Conservation (phyloP, 495 filamentous ascomycete genomes). For the Aspergillus nidulans region DNA sequence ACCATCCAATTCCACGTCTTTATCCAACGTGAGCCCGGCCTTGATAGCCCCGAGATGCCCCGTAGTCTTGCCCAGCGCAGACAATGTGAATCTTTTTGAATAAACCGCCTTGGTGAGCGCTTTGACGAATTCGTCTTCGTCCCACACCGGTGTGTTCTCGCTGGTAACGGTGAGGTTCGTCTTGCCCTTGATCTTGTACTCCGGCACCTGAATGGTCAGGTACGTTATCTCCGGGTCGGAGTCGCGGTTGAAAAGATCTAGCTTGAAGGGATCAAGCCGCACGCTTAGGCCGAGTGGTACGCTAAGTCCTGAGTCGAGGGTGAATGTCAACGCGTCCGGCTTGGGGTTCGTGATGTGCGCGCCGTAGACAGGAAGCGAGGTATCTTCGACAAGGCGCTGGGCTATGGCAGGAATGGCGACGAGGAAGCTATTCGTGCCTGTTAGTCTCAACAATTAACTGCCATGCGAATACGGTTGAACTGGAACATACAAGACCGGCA, state of each 20-base stretch:
- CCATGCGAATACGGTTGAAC: not conserved
- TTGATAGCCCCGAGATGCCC: conserved; percentile 36
- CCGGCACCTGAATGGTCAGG: conserved; percentile 28
- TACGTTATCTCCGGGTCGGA: conserved; percentile 29
- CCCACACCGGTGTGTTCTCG: conserved; percentile 32
- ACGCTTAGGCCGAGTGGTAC: conserved; percentile 30
- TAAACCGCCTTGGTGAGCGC: conserved; percentile 37
- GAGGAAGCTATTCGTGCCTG: conserved; percentile 18
- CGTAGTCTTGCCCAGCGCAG: conserved; percentile 28
- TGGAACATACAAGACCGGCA: conserved; percentile 37
- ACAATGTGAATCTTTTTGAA: conserved; percentile 28
- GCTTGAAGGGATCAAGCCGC: conserved; percentile 27
- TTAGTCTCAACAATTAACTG: not conserved
- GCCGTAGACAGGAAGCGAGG: conserved; percentile 31
- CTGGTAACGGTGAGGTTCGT: conserved; percentile 31
- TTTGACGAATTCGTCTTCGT: conserved; percentile 33
- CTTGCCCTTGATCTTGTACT: conserved; percentile 29
- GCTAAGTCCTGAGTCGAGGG: conserved; percentile 30
- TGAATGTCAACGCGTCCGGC: conserved; percentile 31
- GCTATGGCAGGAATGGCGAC: conserved; percentile 38
- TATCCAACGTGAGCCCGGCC: conserved; percentile 31
- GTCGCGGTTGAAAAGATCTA: conserved; percentile 36
- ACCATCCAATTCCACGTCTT: conserved; percentile 34
- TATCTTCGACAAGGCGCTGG: conserved; percentile 37
- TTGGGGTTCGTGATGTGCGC: conserved; percentile 33